Evolutionary conservation across 257 asterid genomes (phyloP), one percentile per base, ranked within the genome.

Genomic region (Petrea volubilis): DNA sequence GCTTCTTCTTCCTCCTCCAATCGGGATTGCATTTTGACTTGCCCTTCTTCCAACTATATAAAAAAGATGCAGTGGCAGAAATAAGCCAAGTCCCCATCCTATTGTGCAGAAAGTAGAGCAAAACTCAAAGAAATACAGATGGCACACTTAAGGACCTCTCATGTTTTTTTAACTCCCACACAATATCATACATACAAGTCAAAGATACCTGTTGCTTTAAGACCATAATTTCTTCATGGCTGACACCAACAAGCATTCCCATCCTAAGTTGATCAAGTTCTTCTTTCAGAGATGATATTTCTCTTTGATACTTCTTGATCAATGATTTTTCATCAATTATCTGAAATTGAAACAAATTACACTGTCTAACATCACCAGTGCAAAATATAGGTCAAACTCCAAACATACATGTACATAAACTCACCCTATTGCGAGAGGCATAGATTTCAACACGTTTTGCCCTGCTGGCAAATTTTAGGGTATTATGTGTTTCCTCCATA

Each of bases 1-100:
- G 98, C 99, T 56, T 95, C 99, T 81, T 95, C 98, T 74, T 95
- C 99, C 85, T 95, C 99, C 88, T 95, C 98, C 82, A 95, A 78
- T 73, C 99, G 87, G 61, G 97, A 91, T 70, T 88, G 97, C 99
- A 95, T 88, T 89, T 92, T 95, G 67, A 84, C 84, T 83, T 95
- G 99, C 43, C 99, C 99, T 89, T 83, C 92, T 83, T 95, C 97
- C 85, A 95, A 84, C 99, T 95, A 73, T 73, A 59, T 36, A 61
- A 67, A 44, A 49, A 31, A 65, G 51, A 64, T 3, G 44, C 50
- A 38, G 62, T 58, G 28, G 38, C 57, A 67, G 64, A 47, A 60
- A 70, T 52, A 18, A 73, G 72, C 40, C 23, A 61, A 8, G 40
- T 15, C 28, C 10, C 14, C 40, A 74, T 53, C 41, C 28, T 24